Evolutionary conservation across 305 asterid genomes (phyloP).

Genomic region (Fraxinus xanthoxyloides): DNA sequence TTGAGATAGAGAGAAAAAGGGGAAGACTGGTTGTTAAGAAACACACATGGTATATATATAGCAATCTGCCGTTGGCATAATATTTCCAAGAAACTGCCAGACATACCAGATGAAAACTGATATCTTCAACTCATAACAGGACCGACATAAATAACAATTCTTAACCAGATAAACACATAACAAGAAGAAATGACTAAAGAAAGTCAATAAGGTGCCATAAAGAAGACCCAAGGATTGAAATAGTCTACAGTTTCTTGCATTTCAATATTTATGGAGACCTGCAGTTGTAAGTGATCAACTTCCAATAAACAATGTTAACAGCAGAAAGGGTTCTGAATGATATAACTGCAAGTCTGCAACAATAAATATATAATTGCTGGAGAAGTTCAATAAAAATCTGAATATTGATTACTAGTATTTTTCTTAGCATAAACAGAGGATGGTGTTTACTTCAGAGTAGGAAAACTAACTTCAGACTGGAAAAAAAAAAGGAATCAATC

Average conservation of each 20-base stretch:
- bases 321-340: background rate
- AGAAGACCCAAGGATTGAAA: background rate
- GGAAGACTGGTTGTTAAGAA: background rate
- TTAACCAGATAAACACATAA: background rate
- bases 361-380: background rate
- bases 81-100: background rate
- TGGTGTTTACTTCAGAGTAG: background rate
- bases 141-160: background rate
- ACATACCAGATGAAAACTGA: background rate
- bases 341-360: background rate
- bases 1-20: background rate
- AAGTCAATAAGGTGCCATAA: background rate
- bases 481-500: background rate
- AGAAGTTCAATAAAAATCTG: background rate
- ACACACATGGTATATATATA: background rate
- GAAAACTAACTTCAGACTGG: background rate
- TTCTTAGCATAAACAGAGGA: background rate
- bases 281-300: background rate
- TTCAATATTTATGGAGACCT: background rate
- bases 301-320: background rate
- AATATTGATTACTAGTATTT: background rate
- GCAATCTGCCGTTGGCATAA: background rate
- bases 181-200: background rate
- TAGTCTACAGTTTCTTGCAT: background rate
- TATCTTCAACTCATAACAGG: background rate